Base-by-base conservation (phyloP, 148 eudicot species). In the Nyssa sinensis region DNA sequence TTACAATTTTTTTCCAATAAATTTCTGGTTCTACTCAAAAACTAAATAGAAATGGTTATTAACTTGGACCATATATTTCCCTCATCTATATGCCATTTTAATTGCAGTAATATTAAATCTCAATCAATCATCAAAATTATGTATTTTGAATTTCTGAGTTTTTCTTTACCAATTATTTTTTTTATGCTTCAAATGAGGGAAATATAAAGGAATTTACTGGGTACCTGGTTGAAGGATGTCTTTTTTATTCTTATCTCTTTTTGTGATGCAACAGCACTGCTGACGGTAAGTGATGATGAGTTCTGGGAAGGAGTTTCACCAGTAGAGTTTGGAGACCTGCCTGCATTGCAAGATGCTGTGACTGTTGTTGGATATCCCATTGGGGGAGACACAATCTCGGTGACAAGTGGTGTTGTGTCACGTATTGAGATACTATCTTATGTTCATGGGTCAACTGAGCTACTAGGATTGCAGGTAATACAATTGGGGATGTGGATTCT, bases 381-480 rank as follows among this genome's bases (percentile, higher is more conserved):
- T 47, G 98, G 98, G 49, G 98, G 98, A 28, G 98, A 93, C 77
- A 93, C 98, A 25, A 91, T 93, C 59, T 91, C 98, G 77, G 97
- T 93, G 29, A 93, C 98, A 64, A 93, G 98, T 83, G 98, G 98
- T 14, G 98, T 93, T 77, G 97, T 93, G 68, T 93, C 98, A 6
- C 98, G 98, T 4, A 88, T 93, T 74, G 98, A 93, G 84, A 91
- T 93, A 63, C 79, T 93, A 64, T 91, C 98, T 21, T 93, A 93
- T 84, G 93, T 84, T 67, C 98, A 93, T 79, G 98, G 97, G 35
- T 93, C 97, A 21, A 91, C 97, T 62, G 97, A 93, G 83, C 88
- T 93, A 70, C 88, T 93, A 57, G 98, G 98, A 35, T 81, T 93
- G 83, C 98, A 93, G 97, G 98, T 93, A n/a, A n/a, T n/a, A n/a